Base-by-base conservation (phyloP, 768 basidiomycete species). In the Tulasnella sp. region DNA sequence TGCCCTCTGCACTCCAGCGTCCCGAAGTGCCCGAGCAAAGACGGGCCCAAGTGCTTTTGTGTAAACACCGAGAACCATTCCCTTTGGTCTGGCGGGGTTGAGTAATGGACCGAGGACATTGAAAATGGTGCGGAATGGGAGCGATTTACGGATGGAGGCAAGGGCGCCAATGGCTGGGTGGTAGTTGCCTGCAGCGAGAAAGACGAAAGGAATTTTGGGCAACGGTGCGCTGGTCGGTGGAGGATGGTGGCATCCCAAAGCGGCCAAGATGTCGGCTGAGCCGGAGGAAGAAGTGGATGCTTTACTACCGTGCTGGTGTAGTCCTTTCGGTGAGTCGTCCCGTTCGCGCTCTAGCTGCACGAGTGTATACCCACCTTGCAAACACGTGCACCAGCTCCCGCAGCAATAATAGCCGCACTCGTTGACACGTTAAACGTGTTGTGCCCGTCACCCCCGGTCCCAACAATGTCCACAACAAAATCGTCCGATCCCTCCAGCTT, bases 401-500 rank as follows among this genome's bases (percentile, higher is more conserved):
- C 95, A 39, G 96, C 97, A 26, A 98, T 93, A 79, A 99, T 89
- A 0, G 89, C 96, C 2, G 97, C 96, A 2, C 94, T 92, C 0
- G 97, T 98, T 83, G 95, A 96, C 74, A 98, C 96, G 83, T 99
- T 98, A 88, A 96, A 98, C 0, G 96, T 91, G 82, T 98, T 93
- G 84, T 96, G 90, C 0, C 96, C 96, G 84, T 98, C 98, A 9
- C 98, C 97, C 15, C 97, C 95, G 0, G 95, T 96, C 2, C 95
- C 95, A 29, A 97, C 95, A 78, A 97, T 94, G 82, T 93, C 92
- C 29, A 91, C 89, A 51, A 86, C 83, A 79, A 86, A 80, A 32
- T 79, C 80, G 72, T 7, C 79, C 77, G 35, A 83, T 20, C 78
- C 87, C 75, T 90, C 86, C 48, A 94, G 88, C 1, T 85, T 85